Conservation (phyloP, 441 rosid genomes). For the Brassica balearica region DNA sequence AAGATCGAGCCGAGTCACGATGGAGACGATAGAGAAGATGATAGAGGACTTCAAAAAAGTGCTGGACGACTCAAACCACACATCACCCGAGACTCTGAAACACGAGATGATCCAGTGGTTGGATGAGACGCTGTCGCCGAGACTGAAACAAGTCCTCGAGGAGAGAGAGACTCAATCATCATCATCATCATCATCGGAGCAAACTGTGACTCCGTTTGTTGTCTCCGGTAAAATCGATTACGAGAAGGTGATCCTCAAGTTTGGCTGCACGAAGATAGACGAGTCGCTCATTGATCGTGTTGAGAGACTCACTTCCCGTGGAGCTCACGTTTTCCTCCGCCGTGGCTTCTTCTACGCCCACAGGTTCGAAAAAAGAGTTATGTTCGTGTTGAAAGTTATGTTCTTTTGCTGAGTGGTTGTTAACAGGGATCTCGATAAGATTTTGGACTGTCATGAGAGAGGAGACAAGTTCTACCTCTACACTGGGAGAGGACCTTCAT, state of each 20-base stretch:
- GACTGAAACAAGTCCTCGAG: background rate
- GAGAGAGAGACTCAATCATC: background rate
- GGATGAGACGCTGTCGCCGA: background rate
- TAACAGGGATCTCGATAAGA: background rate
- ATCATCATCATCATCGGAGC: background rate
- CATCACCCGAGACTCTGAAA: too few species aligned
- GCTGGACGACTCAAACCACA: background rate
- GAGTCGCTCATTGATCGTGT: background rate
- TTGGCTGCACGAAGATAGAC: background rate
- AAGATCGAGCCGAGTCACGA: too few species aligned
- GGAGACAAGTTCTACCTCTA: background rate
- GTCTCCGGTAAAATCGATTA: background rate
- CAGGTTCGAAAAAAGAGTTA: background rate
- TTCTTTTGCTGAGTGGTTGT: background rate
- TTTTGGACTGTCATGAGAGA: background rate
- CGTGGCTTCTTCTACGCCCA: background rate
- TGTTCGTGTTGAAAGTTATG: background rate
- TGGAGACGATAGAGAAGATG: too few species aligned
- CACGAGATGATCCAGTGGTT: background rate
- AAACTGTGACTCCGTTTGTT: background rate
- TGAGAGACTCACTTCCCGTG: background rate
- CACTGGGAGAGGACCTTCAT: conserved; percentile 7
- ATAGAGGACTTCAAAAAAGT: too few species aligned
- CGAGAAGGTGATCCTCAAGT: background rate
- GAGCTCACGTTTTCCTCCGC: background rate